phyloP scores from a whole-genome alignment of 345 rosid genomes.

The Kandelia obovata region DNA sequence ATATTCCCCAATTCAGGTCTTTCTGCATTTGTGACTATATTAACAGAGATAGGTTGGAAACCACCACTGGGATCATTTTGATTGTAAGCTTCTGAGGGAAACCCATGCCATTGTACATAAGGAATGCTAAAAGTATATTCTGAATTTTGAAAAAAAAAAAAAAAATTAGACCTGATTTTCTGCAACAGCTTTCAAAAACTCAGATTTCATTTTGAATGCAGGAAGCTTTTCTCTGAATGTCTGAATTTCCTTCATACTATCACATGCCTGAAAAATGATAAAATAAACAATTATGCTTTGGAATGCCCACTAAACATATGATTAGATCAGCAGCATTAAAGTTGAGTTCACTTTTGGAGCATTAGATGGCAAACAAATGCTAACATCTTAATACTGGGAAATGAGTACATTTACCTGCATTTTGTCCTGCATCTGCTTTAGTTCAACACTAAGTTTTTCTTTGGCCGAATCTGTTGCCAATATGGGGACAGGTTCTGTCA shows the following conservation, averaged over 20 bases:
- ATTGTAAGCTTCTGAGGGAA: neutral
- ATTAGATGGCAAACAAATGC: slow-evolving; percentile 3
- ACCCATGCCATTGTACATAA: neutral
- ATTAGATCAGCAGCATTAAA: neutral
- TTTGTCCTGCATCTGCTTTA: slow-evolving; percentile 74
- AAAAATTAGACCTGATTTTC: slow-evolving; percentile 61
- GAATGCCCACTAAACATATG: neutral
- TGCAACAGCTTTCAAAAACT: slow-evolving; percentile 70
- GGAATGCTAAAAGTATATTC: neutral
- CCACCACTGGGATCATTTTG: neutral
- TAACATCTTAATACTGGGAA: neutral
- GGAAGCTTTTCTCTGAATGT: slow-evolving; percentile 86
- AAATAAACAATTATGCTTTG: slow-evolving; percentile 5
- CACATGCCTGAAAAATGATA: slow-evolving; percentile 45
- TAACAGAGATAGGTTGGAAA: neutral
- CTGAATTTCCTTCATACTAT: slow-evolving; percentile 50
- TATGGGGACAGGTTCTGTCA: slow-evolving; percentile 32
- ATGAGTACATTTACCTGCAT: slow-evolving; percentile 42
- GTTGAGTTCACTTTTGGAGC: slow-evolving; percentile 1
- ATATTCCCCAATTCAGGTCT: neutral
- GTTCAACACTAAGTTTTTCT: slow-evolving; percentile 58
- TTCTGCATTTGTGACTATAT: neutral
- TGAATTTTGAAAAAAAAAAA: neutral
- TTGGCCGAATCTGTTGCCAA: slow-evolving; percentile 37
- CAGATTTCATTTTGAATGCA: slow-evolving; percentile 71